Evolutionary conservation across 2,329 filamentous ascomycete genomes (phyloP), one percentile per base, ranked within the genome.

Genomic region (Diaporthe australafricana): DNA sequence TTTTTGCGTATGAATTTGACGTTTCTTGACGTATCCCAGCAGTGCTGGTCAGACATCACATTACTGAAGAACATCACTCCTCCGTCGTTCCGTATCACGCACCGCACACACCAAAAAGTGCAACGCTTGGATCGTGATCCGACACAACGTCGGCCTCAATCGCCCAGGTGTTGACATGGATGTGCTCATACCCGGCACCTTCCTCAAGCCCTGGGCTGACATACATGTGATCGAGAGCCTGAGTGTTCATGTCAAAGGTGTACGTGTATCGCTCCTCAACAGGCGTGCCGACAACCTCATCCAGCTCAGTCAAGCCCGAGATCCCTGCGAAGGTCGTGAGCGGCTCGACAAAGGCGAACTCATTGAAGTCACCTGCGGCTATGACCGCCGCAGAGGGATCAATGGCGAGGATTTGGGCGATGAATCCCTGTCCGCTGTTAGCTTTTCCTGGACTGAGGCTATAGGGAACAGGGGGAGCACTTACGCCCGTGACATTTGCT

Each of bases 151-250:
- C 87, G 38, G 83, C 85, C 72, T 81, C 86, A 38, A 84, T 81
- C 63, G 88, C 86, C 92, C 92, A 94, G 3, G 91, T 90, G 79
- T 93, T 94, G 66, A 93, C 83, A 81, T 94, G 92, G 32, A 94
- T 77, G 80, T 94, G 91, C 84, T 93, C 89, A 75, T 89, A 89
- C 76, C 84, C 80, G 20, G 85, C 81, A 45, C 78, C 78, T 5
- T 80, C 77, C 35, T 78, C 82, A 72, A 92, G 77, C 63, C 83
- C 83, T 32, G 86, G 83, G 77, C 89, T 92, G 70, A 93, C 86
- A 75, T 87, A 93, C 81, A 92, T 89, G 82, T 94, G 92, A 80
- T 94, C 92, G 22, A 94, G 84, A 77, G 91, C 87, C 83, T 94
- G 89, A 72, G 88, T 87, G 81, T 92, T 93, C 86, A 88, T 89